Percentiles rank a stretch among this genome's conserved stretches.
Evolutionary conservation across 345 rosid species (phyloP).

Genomic region (Cochlearia excelsa): DNA sequence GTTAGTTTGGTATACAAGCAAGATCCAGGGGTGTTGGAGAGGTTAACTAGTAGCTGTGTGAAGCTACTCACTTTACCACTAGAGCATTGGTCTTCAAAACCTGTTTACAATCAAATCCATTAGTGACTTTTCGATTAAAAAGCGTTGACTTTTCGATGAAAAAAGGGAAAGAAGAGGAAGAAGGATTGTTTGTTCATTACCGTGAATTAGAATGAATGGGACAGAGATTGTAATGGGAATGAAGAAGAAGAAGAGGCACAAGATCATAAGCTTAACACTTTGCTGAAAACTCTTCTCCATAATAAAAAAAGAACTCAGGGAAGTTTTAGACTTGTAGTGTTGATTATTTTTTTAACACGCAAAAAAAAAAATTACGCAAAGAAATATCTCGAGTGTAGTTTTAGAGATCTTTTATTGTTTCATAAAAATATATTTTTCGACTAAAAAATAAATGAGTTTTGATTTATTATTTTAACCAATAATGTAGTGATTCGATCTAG

Average conservation of each 20-base stretch:
- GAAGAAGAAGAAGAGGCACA: conserved; percentile 44
- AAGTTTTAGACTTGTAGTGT: not conserved
- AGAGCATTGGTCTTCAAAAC: conserved; percentile 73
- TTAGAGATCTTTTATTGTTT: no score
- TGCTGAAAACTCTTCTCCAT: conserved; percentile 18
- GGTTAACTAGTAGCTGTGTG: conserved; percentile 52
- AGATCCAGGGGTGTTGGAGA: conserved; percentile 67
- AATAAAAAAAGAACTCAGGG: not conserved
- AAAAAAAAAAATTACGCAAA: no score
- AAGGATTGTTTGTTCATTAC: conserved; percentile 30
- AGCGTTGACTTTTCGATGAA: not conserved
- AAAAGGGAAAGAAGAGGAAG: not conserved
- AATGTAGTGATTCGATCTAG: not conserved
- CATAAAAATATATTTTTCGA: no score
- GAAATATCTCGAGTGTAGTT: not conserved
- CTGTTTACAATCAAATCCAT: conserved; percentile 35
- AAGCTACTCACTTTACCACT: conserved; percentile 45
- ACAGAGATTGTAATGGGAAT: conserved; percentile 46
- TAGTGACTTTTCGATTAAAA: not conserved
- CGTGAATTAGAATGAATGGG: conserved; percentile 75
- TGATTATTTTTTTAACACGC: no score
- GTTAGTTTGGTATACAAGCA: conserved; percentile 54
- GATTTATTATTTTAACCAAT: no score
- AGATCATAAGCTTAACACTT: conserved; percentile 27
- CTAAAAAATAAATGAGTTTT: no score